Base-by-base conservation (phyloP, 441 rosid genomes). In the Manihot esculenta region DNA sequence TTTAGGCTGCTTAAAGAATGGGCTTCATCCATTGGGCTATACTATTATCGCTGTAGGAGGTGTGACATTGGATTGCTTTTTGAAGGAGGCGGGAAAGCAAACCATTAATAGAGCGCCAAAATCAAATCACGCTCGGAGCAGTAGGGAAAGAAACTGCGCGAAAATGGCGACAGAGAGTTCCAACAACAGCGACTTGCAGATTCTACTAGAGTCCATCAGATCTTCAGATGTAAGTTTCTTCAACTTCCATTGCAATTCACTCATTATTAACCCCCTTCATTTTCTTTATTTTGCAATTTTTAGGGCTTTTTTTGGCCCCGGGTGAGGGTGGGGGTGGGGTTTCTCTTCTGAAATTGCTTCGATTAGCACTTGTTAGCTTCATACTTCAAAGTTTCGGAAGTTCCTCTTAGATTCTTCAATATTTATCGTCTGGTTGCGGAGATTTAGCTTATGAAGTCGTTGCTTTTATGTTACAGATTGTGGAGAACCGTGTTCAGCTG, bases 221-320 rank as follows among this genome's bases (percentile, higher is more conserved):
- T 77, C 86, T 68, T 85, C 94, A 15, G 93, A 91, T 67, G 97
- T 91, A 82, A 79, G 85, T 66, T 78, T 57, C 17, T 69, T 30
- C 53, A 2, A 3, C 12, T 7, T 41, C 47, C 15, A 15, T 45
- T 24, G 17, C 47, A 30, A 18, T 14, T 15, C 15, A 17, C 55
- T 27, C 20, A 30, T 15, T 5, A 2, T 56, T 3, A 48, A 15
- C 5, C 58, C 13, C 45, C 7, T 23, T 7, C 13, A 13, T 58
- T 30, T 49, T 13, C 35, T 7, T 10, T 10, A 8, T 47, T n/a
- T 13, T 14, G 1, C 45, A 48, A 27, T 17, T 50, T 33, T 7
- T 44, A 15, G 10, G 30, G n/a, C 42, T 59, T 17, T 59, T 59
- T 2, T 5, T 15, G 42, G 42, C n/a, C n/a, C n/a, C n/a, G n/a